A percentile compares a stretch with the other conserved stretches of the same genome.
phyloP scores from a whole-genome alignment of 352 stramenopile species.

The Plasmopara viticola region DNA sequence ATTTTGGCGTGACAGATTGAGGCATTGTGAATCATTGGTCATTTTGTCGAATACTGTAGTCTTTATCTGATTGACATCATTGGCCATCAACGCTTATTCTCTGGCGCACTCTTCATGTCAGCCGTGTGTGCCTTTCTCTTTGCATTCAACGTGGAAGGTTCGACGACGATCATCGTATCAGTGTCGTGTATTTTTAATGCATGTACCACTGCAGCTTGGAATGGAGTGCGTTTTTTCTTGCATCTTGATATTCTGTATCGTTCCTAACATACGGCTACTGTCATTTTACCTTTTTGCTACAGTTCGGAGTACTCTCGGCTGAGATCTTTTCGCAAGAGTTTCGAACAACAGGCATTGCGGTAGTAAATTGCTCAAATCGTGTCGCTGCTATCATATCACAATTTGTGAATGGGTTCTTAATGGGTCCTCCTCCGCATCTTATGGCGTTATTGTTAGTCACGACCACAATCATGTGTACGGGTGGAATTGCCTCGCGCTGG shows the following conservation, averaged over 20 bases:
- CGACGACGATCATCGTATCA: constrained; percentile 68
- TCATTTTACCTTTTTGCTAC: background rate
- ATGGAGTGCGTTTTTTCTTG: constrained; percentile 46
- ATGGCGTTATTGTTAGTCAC: constrained; percentile 72
- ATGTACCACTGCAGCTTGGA: constrained; percentile 87
- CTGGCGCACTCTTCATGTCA: constrained; percentile 59
- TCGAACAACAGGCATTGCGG: constrained; percentile 83
- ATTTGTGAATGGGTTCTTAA: constrained; percentile 86
- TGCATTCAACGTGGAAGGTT: constrained; percentile 65
- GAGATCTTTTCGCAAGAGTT: constrained; percentile 88
- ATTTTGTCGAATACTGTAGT: constrained; percentile 19
- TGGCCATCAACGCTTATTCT: constrained; percentile 63
- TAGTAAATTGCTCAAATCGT: constrained; percentile 84
- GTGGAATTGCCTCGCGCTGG: constrained; percentile 39
- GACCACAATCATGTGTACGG: constrained; percentile 63
- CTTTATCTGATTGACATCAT: constrained; percentile 68
- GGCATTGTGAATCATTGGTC: background rate
- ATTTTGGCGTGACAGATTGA: background rate
- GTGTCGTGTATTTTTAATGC: constrained; percentile 90
- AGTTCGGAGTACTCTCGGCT: constrained; percentile 86
- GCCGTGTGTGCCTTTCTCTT: constrained; percentile 67
- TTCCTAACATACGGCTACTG: background rate
- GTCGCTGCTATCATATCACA: constrained; percentile 88
- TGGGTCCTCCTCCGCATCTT: constrained; percentile 68
- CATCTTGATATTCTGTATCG: background rate